Evolutionary conservation across 176 grass and related monocot species (phyloP), one percentile per base, ranked within the genome.

Genomic region (Oryza officinalis): DNA sequence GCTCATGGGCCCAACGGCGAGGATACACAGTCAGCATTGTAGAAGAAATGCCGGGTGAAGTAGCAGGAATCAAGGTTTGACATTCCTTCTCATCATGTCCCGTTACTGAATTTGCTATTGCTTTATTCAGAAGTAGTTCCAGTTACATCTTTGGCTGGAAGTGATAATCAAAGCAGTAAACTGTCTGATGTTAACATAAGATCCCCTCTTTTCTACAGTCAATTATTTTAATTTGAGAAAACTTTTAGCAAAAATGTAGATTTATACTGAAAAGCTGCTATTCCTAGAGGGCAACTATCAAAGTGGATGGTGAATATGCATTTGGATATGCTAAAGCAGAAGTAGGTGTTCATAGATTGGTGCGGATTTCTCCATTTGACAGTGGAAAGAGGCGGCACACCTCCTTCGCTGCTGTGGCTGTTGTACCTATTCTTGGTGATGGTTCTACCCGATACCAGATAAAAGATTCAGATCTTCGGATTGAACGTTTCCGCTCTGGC

Each of bases 31-130:
- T 95, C 77, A 95, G 87, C 57, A 60, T 98, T 64, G 65, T 98
- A 75, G 93, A 98, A 93, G 93, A 98, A 84, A 93, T 98, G 82
- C 65, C 91, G 80, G 96, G 96, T 90, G 96, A 98, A 90, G 52
- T 94, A 83, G 96, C 96, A 61, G 96, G 96, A 82, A 98, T 98
- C 80, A 98, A 98, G 93, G 93, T 95, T 94, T 94, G 80, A 83
- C 54, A 75, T 86, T 41, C 38, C 76, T 81, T 75, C 46, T 86
- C 77, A 41, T 28, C 45, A 30, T 37, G 23, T 78, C 64, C 17
- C 38, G 54, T 76, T 30, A 65, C 27, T 49, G 35, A 76, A 73
- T 72, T 12, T 28, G 45, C 4, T 15, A 84, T 13, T 41, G 61
- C 61, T n/a, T 59, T 28, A 74, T 63, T 61, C 13, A 78, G n/a